Percentiles rank a stretch among this genome's conserved stretches.
phyloP scores from a whole-genome alignment of 805 yeast genomes.

The Saturnispora halmiae region DNA sequence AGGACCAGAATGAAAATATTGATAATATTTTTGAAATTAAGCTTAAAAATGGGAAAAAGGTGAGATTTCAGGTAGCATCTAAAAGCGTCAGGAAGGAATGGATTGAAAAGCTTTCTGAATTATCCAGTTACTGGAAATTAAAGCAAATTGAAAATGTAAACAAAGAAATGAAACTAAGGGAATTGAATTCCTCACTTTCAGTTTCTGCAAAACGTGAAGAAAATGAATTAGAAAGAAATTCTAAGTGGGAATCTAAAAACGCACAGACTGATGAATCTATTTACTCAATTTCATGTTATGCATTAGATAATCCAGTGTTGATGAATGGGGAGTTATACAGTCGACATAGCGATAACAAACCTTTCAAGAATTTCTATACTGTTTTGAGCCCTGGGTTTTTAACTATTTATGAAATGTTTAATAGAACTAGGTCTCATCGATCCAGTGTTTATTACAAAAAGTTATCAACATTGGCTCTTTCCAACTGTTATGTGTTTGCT shows the following conservation, averaged over 20 bases:
- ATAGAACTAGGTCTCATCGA: conserved; percentile 40
- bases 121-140: conserved; percentile 52
- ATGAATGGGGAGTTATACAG: conserved; percentile 60
- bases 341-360: conserved; percentile 59
- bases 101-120: conserved; percentile 42
- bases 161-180: conserved; percentile 31
- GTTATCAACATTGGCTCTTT: conserved; percentile 50
- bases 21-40: conserved; percentile 48
- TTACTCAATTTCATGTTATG: conserved; percentile 47
- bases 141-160: conserved; percentile 35
- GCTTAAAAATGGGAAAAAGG: conserved; percentile 35
- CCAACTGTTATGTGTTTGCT: conserved; percentile 60
- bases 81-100: conserved; percentile 48
- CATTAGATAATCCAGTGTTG: conserved; percentile 52
- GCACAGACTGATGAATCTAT: conserved; percentile 45
- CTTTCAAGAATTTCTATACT: conserved; percentile 52
- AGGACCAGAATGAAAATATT: conserved; percentile 12
- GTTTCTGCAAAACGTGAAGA: conserved; percentile 34
- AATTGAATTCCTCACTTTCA: conserved; percentile 41
- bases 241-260: conserved; percentile 45
- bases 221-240: conserved; percentile 11
- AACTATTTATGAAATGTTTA: conserved; percentile 43
- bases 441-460: conserved; percentile 42
- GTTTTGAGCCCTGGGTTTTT: conserved; percentile 65
- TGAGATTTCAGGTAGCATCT: conserved; percentile 51